Conservation (phyloP, 2,329 filamentous ascomycete genomes). For the Sclerotinia minor region DNA sequence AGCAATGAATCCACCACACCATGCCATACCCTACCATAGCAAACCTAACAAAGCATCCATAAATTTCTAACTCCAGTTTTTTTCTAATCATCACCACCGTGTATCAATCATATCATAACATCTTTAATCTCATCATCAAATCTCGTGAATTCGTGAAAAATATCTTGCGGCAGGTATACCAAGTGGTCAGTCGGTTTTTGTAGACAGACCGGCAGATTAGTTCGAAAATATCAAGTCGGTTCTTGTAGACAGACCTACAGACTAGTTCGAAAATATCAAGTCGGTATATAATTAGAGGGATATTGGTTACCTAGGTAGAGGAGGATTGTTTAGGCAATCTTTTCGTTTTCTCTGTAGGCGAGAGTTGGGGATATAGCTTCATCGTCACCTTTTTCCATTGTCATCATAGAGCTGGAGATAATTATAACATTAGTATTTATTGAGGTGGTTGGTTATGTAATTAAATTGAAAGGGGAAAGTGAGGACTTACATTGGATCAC, state of each 20-base stretch:
- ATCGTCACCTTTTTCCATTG: slow-evolving; percentile 16
- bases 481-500: slow-evolving; percentile 11
- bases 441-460: neutral
- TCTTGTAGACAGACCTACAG: neutral
- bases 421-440: slow-evolving; percentile 1
- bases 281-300: neutral
- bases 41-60: too few species aligned
- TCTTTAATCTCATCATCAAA: neutral
- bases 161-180: neutral
- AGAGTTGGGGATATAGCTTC: slow-evolving; percentile 8
- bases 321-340: neutral
- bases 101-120: neutral
- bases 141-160: slow-evolving; percentile 4
- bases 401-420: slow-evolving; percentile 17
- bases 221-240: slow-evolving; percentile 8
- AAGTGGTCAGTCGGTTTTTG: neutral
- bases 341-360: slow-evolving; percentile 8
- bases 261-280: slow-evolving; percentile 8
- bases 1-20: slow-evolving; percentile 7
- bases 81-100: neutral
- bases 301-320: neutral
- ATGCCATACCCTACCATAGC: too few species aligned
- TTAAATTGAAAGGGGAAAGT: too few species aligned
- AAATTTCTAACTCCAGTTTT: neutral
- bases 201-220: neutral